phyloP scores from a whole-genome alignment of 2,329 filamentous ascomycete species.

The Arthroderma sp. region DNA sequence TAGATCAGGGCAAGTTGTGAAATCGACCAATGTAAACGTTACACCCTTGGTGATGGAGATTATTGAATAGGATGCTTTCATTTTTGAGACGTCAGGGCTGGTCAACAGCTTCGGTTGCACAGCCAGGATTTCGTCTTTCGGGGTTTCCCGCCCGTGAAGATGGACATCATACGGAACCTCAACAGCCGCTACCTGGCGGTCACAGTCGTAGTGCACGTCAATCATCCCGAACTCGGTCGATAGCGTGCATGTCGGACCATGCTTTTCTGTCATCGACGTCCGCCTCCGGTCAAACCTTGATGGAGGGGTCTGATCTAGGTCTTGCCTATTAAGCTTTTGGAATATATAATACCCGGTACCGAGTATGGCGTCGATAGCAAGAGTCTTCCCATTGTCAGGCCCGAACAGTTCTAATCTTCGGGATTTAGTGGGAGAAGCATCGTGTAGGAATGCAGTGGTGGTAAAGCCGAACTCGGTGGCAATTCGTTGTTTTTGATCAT shows the following conservation, averaged over 20 bases:
- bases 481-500: constrained; percentile 44
- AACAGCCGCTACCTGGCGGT: constrained; percentile 40
- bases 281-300: too few relatives aligned
- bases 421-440: constrained; percentile 24
- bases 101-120: constrained; percentile 16
- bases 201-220: constrained; percentile 27
- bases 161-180: constrained; percentile 55
- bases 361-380: constrained; percentile 51
- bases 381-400: constrained; percentile 41
- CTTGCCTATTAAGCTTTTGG: constrained; percentile 7
- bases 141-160: constrained; percentile 36
- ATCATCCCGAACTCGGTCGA: constrained; percentile 26
- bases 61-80: constrained; percentile 31
- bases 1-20: constrained; percentile 16
- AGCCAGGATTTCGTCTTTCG: constrained; percentile 16
- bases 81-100: constrained; percentile 15
- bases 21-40: constrained; percentile 32
- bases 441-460: constrained; percentile 51
- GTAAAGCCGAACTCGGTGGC: constrained; percentile 52
- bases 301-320: constrained; percentile 2
- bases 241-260: constrained; percentile 8
- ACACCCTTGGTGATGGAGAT: constrained; percentile 60
- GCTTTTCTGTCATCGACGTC: not conserved
- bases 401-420: constrained; percentile 49
- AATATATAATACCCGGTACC: constrained; percentile 42